These are phyloP conservation scores for Salix brachista DNA, from an alignment of 345 rosid species.

Conservation along the genomic window DNA sequence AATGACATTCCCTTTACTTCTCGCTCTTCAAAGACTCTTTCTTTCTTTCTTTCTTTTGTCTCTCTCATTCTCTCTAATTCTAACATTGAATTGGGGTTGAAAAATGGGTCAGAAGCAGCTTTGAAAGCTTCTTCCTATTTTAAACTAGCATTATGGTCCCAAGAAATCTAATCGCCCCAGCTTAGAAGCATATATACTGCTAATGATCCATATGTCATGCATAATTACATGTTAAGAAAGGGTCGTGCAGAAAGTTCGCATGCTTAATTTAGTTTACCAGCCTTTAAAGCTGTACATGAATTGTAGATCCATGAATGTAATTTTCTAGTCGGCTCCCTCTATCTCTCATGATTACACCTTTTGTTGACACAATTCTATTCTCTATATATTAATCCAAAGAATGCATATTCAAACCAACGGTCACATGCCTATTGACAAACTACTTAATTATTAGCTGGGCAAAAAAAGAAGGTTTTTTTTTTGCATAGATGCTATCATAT, in stretches of 20 bases:
- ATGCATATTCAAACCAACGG: slow-evolving; percentile 22
- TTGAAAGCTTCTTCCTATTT: slow-evolving; percentile 31
- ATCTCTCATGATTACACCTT: slow-evolving; percentile 8
- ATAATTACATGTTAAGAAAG: slow-evolving; percentile 5
- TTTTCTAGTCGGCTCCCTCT: slow-evolving; percentile 6
- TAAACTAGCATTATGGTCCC: slow-evolving; percentile 32
- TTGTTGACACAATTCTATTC: slow-evolving; percentile 13
- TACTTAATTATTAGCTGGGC: neutral
- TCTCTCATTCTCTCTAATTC: neutral
- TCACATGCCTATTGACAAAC: slow-evolving; percentile 14
- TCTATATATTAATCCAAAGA: neutral
- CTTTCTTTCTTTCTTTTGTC: neutral
- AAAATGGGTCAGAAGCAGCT: slow-evolving; percentile 27
- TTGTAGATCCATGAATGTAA: neutral
- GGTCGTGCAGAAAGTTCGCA: slow-evolving; percentile 2
- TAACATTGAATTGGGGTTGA: slow-evolving; percentile 31
- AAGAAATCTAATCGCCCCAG: neutral
- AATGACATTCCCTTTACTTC: slow-evolving; percentile 35
- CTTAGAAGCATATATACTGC: neutral
- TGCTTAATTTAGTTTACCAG: neutral
- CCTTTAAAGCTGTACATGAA: slow-evolving; percentile 12
- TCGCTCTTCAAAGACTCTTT: neutral
- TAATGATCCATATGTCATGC: slow-evolving; percentile 19
- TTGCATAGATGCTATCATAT: neutral
- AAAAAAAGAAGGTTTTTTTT: neutral